Percentiles rank a stretch among this genome's conserved stretches.
Conservation (phyloP, 2,329 filamentous ascomycete species). For the Cladosporium austrohemisphaericum region DNA sequence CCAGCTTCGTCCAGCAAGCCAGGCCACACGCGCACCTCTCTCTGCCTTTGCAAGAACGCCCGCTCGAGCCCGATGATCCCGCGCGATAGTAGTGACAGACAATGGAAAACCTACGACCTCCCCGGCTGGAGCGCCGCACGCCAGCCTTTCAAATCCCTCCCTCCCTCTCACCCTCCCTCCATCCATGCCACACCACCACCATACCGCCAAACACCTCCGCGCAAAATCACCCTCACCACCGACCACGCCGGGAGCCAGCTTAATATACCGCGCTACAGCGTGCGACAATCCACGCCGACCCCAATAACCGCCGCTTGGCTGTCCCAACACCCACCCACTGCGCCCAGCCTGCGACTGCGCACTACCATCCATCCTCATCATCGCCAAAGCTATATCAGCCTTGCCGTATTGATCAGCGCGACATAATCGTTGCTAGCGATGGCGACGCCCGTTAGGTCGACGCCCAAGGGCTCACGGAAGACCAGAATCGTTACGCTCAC, state of each 20-base stretch:
- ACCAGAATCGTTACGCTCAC: conserved; percentile 14
- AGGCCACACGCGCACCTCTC: background rate
- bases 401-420: background rate
- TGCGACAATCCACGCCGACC: conserved; percentile 11
- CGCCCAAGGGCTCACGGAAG: conserved; percentile 14
- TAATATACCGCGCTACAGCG: conserved; percentile 2
- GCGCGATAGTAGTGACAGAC: conserved; percentile 7
- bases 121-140: conserved; percentile 4
- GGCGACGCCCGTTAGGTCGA: conserved; percentile 7
- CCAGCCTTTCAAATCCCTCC: background rate
- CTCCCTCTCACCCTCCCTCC: background rate
- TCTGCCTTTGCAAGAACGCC: conserved; percentile 4
- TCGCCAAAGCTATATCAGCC: background rate
- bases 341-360: background rate
- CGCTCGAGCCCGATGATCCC: conserved; percentile 7
- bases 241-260: conserved; percentile 1
- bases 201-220: background rate
- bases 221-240: conserved; percentile 1
- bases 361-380: background rate
- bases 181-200: background rate
- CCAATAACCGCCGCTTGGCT: conserved; percentile 8
- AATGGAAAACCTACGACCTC: conserved; percentile 5
- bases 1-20: conserved; percentile 1
- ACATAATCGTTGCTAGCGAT: background rate
- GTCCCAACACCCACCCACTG: background rate